Evolutionary conservation across 2,329 filamentous ascomycete genomes (phyloP), one percentile per base, ranked within the genome.

Genomic region (Alternaria sp.): DNA sequence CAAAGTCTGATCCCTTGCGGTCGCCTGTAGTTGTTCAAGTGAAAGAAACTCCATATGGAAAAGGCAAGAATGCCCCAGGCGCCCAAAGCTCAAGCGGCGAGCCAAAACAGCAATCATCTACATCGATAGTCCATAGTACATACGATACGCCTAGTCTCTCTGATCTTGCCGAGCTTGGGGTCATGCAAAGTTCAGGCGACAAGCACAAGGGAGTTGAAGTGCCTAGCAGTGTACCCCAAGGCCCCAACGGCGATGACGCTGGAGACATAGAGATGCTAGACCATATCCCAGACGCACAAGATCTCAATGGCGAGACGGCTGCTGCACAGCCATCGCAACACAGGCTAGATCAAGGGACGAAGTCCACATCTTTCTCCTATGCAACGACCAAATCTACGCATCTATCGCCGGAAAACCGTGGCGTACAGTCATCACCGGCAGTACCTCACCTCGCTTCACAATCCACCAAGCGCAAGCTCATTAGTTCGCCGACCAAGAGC

Each of bases 11-110:
- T 9, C 46, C 57, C 19, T 21, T 58, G 6, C 59, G 26, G 0
- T 45, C 57, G 21, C 59, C 55, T 5, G 57, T 69, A 7, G 50
- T 69, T 19, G 66, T 79, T 2, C 74, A 74, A 19, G 76, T 79
- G 0, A 70, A 73, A 36, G 74, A 78, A 49, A 79, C 77, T 2
- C 76, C 75, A 3, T 65, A 72, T 46, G 23, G 59, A 3, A 75
- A 74, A 59, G 44, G 60, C 28, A 75, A 69, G 36, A 43, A 43
- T 32, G 49, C 50, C 28, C 21, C 19, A 30, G 45, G 15, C 54
- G 61, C 63, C 11, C 64, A 62, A 30, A 58, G 25, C 2, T 69
- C 69, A 17, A 74, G 66, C 19, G 62, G 59, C 1, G 54, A 65
- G 10, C 61, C 64, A 3, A 71, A 73, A 19, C 54, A 68, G 3